Conservation (phyloP, 2,329 filamentous ascomycete genomes). For the Clathrospora elynae region DNA sequence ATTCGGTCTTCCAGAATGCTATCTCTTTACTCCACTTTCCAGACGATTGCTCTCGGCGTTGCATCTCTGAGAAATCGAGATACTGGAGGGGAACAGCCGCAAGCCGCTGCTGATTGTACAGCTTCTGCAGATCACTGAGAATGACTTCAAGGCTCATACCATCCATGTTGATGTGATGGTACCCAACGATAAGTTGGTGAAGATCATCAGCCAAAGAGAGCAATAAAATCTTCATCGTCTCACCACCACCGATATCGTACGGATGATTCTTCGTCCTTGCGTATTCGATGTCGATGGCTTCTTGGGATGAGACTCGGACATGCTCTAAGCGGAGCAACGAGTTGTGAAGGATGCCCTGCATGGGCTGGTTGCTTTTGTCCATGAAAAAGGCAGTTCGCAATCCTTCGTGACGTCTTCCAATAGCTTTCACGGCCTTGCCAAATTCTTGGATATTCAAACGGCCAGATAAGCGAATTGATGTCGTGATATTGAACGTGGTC, state of each 20-base stretch:
- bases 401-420: constrained; percentile 17
- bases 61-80: not conserved
- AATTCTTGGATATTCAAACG: too few relatives aligned
- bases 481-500: constrained; percentile 51
- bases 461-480: too few relatives aligned
- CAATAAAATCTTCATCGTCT: constrained; percentile 44
- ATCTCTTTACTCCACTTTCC: not conserved
- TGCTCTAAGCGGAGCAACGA: too few relatives aligned
- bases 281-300: too few relatives aligned
- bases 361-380: too few relatives aligned
- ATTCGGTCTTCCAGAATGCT: not conserved
- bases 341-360: too few relatives aligned
- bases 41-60: not conserved
- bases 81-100: constrained; percentile 2
- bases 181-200: constrained; percentile 46
- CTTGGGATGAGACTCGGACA: too few relatives aligned
- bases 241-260: constrained; percentile 49
- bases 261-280: constrained; percentile 35
- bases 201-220: too few relatives aligned
- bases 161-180: constrained; percentile 60
- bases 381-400: too few relatives aligned
- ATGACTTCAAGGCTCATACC: constrained; percentile 54
- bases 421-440: constrained; percentile 44
- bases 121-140: constrained; percentile 52
- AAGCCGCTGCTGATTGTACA: constrained; percentile 45